phyloP scores from a whole-genome alignment of 116 monocot genomes.

The Posidonia oceanica region DNA sequence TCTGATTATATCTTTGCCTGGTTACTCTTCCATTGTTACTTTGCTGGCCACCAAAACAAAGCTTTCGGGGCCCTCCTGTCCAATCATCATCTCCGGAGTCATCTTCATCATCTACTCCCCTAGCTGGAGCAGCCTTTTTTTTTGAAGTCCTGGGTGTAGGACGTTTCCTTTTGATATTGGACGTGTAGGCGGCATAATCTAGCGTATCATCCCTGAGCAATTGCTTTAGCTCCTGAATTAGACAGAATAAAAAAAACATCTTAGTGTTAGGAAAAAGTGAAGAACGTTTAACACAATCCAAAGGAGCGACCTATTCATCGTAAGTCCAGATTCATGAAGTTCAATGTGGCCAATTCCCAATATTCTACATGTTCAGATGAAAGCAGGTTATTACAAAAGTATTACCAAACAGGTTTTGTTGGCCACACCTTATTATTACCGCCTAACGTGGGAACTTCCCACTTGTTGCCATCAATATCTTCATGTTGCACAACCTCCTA shows the following conservation, averaged over 20 bases:
- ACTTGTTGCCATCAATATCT: too few species aligned
- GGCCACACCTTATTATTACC: too few species aligned
- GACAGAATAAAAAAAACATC: not conserved
- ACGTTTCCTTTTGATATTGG: slow-evolving; percentile 53
- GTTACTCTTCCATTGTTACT: slow-evolving; percentile 29
- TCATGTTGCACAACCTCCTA: too few species aligned
- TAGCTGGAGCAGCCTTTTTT: slow-evolving; percentile 7
- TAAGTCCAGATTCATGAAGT: too few species aligned
- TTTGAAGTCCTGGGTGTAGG: slow-evolving; percentile 55
- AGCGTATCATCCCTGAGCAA: slow-evolving; percentile 68
- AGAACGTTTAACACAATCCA: not conserved
- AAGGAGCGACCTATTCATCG: too few species aligned
- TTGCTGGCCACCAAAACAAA: slow-evolving; percentile 42
- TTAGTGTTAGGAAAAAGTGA: not conserved
- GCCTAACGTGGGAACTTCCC: too few species aligned
- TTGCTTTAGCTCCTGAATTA: slow-evolving; percentile 66
- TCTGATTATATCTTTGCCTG: slow-evolving; percentile 21
- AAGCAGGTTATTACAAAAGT: too few species aligned
- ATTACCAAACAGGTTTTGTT: too few species aligned
- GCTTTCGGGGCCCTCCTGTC: slow-evolving; percentile 49
- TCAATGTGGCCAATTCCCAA: too few species aligned
- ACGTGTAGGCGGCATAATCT: slow-evolving; percentile 53
- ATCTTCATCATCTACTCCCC: slow-evolving; percentile 24
- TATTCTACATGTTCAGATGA: too few species aligned
- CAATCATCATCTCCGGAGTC: slow-evolving; percentile 51